Base-by-base conservation (phyloP, 768 basidiomycete genomes). In the Amanita rimosa region DNA sequence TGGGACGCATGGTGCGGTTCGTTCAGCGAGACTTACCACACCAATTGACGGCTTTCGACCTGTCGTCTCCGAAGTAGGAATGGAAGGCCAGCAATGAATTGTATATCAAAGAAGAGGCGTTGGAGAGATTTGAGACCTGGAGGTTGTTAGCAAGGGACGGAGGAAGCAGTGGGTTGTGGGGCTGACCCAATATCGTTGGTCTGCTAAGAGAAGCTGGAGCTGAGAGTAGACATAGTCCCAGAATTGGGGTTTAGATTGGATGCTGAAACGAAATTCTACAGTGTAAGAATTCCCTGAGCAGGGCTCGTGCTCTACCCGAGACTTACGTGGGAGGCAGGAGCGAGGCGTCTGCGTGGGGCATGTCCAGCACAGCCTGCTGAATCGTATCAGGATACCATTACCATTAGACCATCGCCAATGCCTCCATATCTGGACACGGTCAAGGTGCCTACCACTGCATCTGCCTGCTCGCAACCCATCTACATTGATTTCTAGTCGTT, bases 261-360 rank as follows among this genome's bases (percentile, higher is more conserved):
- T 78, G 39, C 78, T 73, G 39, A 45, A 19, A 21, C 24, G 16
- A 44, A n/a, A n/a, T n/a, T n/a, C n/a, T n/a, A n/a, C n/a, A n/a
- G n/a, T n/a, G n/a, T n/a, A n/a, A n/a, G n/a, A n/a, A n/a, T n/a
- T n/a, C n/a, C n/a, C n/a, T n/a, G n/a, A n/a, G n/a, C n/a, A n/a
- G n/a, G n/a, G n/a, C n/a, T n/a, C n/a, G n/a, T n/a, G n/a, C n/a
- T n/a, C n/a, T n/a, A n/a, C n/a, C n/a, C n/a, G n/a, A n/a, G n/a
- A 39, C 21, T 33, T 52, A 74, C 68, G 64, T 73, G 17, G 67
- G 55, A n/a, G 87, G 89, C 5, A 94, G 71, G 13, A 81, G 63
- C 1, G 84, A 81, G 9, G 81, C 71, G 60, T 92, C 90, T 50
- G 91, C 88, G 68, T 93, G 90, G 16, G 81, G 83, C 89, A 91